Evolutionary conservation across 164 flowering plant genomes (phyloP), one percentile per base, ranked within the genome.

Genomic region (Vitis rupestris): DNA sequence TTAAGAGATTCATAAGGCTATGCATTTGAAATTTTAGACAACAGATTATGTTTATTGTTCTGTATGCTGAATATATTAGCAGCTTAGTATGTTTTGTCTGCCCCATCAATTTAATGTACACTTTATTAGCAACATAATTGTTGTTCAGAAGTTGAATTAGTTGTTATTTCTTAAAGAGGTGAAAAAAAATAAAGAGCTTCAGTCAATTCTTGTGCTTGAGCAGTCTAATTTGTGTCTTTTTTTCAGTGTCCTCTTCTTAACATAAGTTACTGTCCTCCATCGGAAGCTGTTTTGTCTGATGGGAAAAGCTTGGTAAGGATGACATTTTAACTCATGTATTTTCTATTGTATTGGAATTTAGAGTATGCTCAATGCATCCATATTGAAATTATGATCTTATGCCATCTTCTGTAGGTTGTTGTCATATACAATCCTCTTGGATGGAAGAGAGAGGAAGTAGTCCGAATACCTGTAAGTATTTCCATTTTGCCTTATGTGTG

Each of bases 201-300:
- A 37, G 44, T 37, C 44, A 37, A 37, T 37, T 37, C 7, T 37
- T 1, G 2, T 30, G 60, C 61, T 19, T 47, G 48, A 31, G 17
- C 74, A 70, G 37, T 55, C 23, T 70, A 29, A 58, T 60, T 11
- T 74, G 12, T 67, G 48, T 11, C 11, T 69, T 66, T 74, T 70
- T 60, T 69, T 71, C 88, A 93, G 98, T 93, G 98, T 67, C 92
- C 95, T 54, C 92, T 93, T 75, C 86, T 93, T 57, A 93, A 93
- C 75, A 85, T 93, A 66, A 91, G 97, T 75, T 91, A 90, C 63
- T 93, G 97, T 77, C 97, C 98, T 76, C 85, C 93, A 76, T 86
- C 97, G 55, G 97, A 93, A 83, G 79, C 80, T 57, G 76, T 61
- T 67, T 79, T 88, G 61, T 72, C 86, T 57, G 70, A 50, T 59